Percentiles rank a stretch among this genome's conserved stretches.
phyloP scores from a whole-genome alignment of 352 stramenopile genomes.

The Phytophthora crassamura region DNA sequence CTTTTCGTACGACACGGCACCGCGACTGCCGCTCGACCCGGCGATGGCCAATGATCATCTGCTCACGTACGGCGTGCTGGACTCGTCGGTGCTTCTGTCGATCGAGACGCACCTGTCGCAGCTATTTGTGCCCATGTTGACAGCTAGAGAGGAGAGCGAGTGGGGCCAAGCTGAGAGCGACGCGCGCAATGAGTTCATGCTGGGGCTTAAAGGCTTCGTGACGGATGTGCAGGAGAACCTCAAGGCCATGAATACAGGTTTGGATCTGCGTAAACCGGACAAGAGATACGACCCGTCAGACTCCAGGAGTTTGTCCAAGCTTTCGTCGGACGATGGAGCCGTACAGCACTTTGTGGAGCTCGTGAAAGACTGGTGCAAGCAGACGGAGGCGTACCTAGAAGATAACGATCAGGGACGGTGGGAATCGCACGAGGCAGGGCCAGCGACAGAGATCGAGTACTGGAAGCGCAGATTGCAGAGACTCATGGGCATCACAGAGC shows the following conservation, averaged over 20 bases:
- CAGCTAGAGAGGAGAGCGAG: constrained; percentile 42
- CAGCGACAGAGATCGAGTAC: constrained; percentile 87
- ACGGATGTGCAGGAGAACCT: constrained; percentile 90
- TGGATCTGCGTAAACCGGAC: constrained; percentile 90
- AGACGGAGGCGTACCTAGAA: constrained; percentile 88
- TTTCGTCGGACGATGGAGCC: constrained; percentile 72
- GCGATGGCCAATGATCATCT: constrained; percentile 76
- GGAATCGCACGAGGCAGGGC: constrained; percentile 85
- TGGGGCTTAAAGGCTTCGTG: constrained; percentile 80
- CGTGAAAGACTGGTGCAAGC: constrained; percentile 89
- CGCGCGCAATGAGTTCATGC: constrained; percentile 86
- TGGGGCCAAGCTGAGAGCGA: constrained; percentile 75
- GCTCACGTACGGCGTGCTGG: constrained; percentile 74
- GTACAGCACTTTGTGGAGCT: constrained; percentile 89
- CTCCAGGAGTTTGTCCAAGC: constrained; percentile 67
- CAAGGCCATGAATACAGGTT: constrained; percentile 87
- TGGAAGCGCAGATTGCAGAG: constrained; percentile 86
- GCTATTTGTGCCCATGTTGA: constrained; percentile 71
- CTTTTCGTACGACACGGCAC: constrained; percentile 25
- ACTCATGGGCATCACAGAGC: constrained; percentile 89
- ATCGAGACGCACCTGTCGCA: constrained; percentile 79
- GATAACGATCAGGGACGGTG: constrained; percentile 82
- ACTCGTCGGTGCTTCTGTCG: constrained; percentile 71
- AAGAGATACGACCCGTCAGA: constrained; percentile 79
- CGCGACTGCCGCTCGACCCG: constrained; percentile 49